Percentiles rank a stretch among this genome's conserved stretches.
phyloP scores from a whole-genome alignment of 495 filamentous ascomycete genomes.

The Margaritispora aquatica region DNA sequence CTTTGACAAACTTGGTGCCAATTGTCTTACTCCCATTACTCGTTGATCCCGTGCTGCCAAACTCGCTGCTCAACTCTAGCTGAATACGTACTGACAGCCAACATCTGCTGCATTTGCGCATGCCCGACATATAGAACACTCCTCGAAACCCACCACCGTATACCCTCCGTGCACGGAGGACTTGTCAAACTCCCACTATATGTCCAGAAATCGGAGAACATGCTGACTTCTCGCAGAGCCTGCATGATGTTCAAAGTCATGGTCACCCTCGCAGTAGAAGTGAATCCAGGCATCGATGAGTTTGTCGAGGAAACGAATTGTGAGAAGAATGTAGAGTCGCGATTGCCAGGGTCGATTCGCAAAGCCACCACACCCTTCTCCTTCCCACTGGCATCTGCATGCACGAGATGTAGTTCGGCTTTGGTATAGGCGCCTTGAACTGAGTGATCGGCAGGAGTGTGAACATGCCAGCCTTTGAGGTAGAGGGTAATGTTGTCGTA shows the following conservation, averaged over 20 bases:
- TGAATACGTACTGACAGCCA: slow-evolving; percentile 17
- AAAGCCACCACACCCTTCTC: slow-evolving; percentile 27
- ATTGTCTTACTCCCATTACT: too few relatives aligned
- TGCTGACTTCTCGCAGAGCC: slow-evolving; percentile 20
- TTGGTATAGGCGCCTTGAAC: slow-evolving; percentile 24
- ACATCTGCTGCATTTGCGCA: slow-evolving; percentile 21
- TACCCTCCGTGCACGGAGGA: slow-evolving; percentile 17
- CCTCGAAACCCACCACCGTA: slow-evolving; percentile 11
- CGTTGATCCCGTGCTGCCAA: slow-evolving; percentile 14
- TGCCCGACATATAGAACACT: slow-evolving; percentile 17
- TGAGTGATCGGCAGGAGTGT: slow-evolving; percentile 27
- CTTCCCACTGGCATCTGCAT: slow-evolving; percentile 21
- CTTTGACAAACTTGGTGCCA: too few relatives aligned
- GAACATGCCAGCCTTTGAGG: slow-evolving; percentile 30
- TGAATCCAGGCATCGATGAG: slow-evolving; percentile 12
- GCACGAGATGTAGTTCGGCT: slow-evolving; percentile 28
- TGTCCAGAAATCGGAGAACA: slow-evolving; percentile 27
- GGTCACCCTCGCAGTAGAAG: slow-evolving; percentile 1
- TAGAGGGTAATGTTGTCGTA: slow-evolving; percentile 27
- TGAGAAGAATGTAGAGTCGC: slow-evolving; percentile 21
- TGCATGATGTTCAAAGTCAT: slow-evolving; percentile 15
- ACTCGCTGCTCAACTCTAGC: slow-evolving; percentile 18
- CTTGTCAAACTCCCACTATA: slow-evolving; percentile 22
- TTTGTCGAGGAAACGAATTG: slow-evolving; percentile 15
- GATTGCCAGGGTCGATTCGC: slow-evolving; percentile 25